Percentiles rank a stretch among this genome's conserved stretches.
Evolutionary conservation across 176 grass and related monocot genomes (phyloP).

Genomic region (Raddia guianensis): DNA sequence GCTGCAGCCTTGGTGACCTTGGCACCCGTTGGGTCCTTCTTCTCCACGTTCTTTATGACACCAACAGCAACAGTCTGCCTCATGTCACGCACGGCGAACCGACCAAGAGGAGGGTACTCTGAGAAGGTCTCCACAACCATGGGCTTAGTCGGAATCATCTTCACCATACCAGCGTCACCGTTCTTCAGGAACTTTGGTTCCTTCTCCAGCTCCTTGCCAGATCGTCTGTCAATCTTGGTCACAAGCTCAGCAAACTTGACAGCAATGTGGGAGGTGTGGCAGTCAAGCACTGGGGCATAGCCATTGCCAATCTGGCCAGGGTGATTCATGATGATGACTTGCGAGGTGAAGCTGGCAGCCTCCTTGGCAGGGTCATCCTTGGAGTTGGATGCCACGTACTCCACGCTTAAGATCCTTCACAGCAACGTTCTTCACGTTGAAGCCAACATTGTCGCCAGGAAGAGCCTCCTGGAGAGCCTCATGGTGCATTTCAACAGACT

Average conservation of each 20-base stretch:
- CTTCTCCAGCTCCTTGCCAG: slow-evolving; percentile 93
- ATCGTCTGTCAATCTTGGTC: slow-evolving; percentile 91
- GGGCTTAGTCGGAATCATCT: slow-evolving; percentile 96
- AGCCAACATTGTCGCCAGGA: slow-evolving; percentile 80
- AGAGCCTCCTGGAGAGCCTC: slow-evolving; percentile 78
- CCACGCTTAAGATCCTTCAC: slow-evolving; percentile 94
- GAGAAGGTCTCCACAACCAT: slow-evolving; percentile 60
- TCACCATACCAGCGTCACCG: slow-evolving; percentile 82
- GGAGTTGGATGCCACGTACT: slow-evolving; percentile 79
- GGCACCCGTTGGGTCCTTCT: no score
- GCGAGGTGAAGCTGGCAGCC: slow-evolving; percentile 79
- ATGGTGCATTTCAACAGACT: slow-evolving; percentile 97
- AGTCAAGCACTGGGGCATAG: slow-evolving; percentile 83
- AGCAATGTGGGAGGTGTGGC: slow-evolving; percentile 92
- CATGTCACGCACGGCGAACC: no score
- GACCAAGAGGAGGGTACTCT: no score
- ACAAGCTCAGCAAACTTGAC: slow-evolving; percentile 84
- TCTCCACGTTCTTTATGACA: no score
- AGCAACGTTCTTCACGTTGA: slow-evolving; percentile 89
- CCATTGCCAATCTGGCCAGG: slow-evolving; percentile 90
- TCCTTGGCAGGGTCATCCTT: slow-evolving; percentile 96
- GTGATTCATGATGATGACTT: slow-evolving; percentile 99
- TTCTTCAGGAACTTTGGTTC: slow-evolving; percentile 94
- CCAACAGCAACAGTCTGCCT: no score
- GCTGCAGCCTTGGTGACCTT: slow-evolving; percentile 67